These are phyloP conservation scores for Tuber borchii DNA, from an alignment of 495 filamentous ascomycete genomes.

Conservation along the genomic window DNA sequence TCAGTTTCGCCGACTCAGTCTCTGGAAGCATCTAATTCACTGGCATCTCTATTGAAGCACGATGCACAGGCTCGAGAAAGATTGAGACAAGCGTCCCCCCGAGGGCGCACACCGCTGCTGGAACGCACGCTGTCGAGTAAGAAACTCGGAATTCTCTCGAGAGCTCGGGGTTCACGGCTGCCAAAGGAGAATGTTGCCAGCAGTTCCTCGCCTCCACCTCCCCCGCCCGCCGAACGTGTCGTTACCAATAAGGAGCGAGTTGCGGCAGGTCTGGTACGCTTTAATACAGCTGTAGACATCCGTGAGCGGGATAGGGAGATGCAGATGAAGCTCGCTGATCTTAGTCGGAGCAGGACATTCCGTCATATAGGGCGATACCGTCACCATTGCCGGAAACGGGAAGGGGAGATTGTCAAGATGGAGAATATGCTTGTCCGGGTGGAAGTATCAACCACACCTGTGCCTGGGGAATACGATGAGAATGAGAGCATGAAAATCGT, in stretches of 20 bases:
- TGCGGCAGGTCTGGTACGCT: constrained; percentile 36
- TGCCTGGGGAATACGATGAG: constrained; percentile 62
- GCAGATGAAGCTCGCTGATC: constrained; percentile 36
- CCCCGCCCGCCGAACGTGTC: constrained; percentile 6
- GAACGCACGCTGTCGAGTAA: background rate
- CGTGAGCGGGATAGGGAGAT: constrained; percentile 34
- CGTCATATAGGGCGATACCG: constrained; percentile 20
- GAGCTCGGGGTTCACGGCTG: constrained; percentile 2
- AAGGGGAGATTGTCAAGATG: constrained; percentile 63
- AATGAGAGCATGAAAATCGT: constrained; percentile 59
- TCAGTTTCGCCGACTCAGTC: constrained; percentile 32
- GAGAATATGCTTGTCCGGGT: constrained; percentile 68
- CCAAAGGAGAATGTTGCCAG: constrained; percentile 9
- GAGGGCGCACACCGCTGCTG: background rate
- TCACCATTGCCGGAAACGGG: constrained; percentile 22
- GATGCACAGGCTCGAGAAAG: constrained; percentile 30
- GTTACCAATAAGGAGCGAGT: constrained; percentile 38
- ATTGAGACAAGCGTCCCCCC: constrained; percentile 2
- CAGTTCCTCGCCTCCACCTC: background rate
- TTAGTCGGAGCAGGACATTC: constrained; percentile 34
- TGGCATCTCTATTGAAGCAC: constrained; percentile 41
- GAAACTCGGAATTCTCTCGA: constrained; percentile 2
- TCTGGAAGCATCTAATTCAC: constrained; percentile 38
- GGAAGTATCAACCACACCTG: constrained; percentile 52
- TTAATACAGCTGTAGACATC: constrained; percentile 39